Evolutionary conservation across 1,284 basidiomycete genomes (phyloP), one percentile per base, ranked within the genome.

Genomic region (Ceratobasidium sp.): DNA sequence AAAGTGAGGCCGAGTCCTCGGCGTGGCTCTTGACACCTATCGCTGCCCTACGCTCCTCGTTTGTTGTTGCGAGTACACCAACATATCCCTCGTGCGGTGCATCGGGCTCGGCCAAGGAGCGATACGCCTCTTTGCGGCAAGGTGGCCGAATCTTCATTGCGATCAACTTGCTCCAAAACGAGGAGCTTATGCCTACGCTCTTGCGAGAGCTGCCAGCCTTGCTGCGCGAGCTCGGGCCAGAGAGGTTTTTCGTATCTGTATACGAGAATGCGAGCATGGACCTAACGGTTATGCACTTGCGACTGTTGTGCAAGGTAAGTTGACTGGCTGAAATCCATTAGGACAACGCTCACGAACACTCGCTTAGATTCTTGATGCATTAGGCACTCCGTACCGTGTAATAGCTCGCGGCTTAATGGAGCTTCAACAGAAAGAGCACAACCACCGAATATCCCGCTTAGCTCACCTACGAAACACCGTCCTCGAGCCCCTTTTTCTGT

Each of bases 391-490:
- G 14, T 76, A 75, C 66, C 74, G 72, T 1, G 69, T 78, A 44
- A 50, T 73, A 28, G 63, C 46, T 13, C 38, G 41, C 5, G 72
- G 66, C 32, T 38, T 69, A 18, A 43, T 44, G 58, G 47, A 54
- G 61, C 64, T 28, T 74, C 76, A 70, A 46, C 76, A 41, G 76
- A 78, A 73, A 58, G 75, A 64, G 26, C 30, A 61, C 44, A 72
- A 72, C 1, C 72, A 72, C 14, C 75, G 83, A 30, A 84, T 84
- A 69, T 79, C 79, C 38, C 76, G 80, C 13, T 78, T 84, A 8
- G 80, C 82, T 0, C 72, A 79, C 21, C 79, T 83, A 77, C 81
- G 83, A 35, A 84, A 84, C 73, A 76, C 77, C 28, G 83, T 78
- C 1, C 79, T 84, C 76, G 75, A 79, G 23, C 82, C 82, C 1